Percentiles rank a stretch among this genome's conserved stretches.
Evolutionary conservation across 495 filamentous ascomycete species (phyloP).

Genomic region (Penicillium lividum): DNA sequence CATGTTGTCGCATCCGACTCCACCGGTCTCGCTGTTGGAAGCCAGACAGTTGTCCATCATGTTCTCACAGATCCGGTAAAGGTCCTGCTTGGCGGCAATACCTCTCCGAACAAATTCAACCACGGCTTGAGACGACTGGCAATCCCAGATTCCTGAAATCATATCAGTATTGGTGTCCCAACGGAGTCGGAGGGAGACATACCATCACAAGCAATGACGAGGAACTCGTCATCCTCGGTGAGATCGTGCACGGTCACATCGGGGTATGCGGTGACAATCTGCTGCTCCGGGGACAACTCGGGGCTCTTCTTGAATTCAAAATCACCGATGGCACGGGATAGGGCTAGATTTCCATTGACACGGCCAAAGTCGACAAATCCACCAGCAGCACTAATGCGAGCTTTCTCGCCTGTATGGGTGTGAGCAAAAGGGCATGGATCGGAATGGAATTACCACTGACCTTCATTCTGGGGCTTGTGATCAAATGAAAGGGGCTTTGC

Average conservation of each 20-base stretch:
- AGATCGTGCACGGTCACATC: constrained; percentile 91
- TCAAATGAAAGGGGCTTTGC: constrained; percentile 97
- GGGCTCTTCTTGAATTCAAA: constrained; percentile 99
- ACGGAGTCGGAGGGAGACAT: constrained; percentile 25
- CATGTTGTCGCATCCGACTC: constrained; percentile 99
- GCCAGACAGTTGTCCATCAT: constrained; percentile 99
- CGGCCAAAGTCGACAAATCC: constrained; percentile 98
- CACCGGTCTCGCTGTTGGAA: constrained; percentile 95
- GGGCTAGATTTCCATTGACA: constrained; percentile 97
- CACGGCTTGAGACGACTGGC: constrained; percentile 95
- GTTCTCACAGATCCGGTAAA: constrained; percentile 94
- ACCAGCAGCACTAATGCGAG: constrained; percentile 90
- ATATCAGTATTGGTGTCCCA: constrained; percentile 31
- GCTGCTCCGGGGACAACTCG: constrained; percentile 91
- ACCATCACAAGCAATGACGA: constrained; percentile 98
- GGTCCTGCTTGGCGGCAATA: constrained; percentile 91
- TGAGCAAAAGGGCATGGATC: neutral
- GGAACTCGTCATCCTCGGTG: constrained; percentile 91
- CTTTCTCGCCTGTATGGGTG: constrained; percentile 76
- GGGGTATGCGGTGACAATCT: constrained; percentile 95
- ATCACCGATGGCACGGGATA: constrained; percentile 96
- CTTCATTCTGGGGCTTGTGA: constrained; percentile 98
- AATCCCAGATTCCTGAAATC: constrained; percentile 92
- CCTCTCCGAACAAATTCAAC: constrained; percentile 95
- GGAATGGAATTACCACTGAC: constrained; percentile 44